Evolutionary conservation across 768 basidiomycete species (phyloP), one percentile per base, ranked within the genome.

Genomic region (Tylopilus sp.): DNA sequence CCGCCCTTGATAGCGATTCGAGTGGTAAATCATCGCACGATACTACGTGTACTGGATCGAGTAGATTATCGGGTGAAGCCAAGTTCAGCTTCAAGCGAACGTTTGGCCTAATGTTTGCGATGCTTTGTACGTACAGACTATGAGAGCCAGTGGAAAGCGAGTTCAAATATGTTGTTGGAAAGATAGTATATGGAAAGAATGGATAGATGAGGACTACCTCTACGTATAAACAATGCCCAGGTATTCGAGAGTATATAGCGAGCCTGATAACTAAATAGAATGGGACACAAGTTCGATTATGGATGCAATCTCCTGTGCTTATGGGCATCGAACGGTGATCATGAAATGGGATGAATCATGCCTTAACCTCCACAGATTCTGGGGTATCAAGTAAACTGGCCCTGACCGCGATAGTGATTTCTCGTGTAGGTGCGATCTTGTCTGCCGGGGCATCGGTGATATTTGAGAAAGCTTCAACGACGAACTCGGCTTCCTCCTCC

Each of bases 271-370:
- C 7, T 15, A 44, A 57, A 51, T 44, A 52, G 40, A 40, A 33
- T 60, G 51, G 48, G 50, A 43, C 43, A 28, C 31, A 57, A 22
- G 43, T 50, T 47, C 40, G 15, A 17, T 40, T 46, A 35, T 40
- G 47, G 43, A 39, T 49, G 47, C 20, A 20, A 30, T 28, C 28
- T 33, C 48, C 30, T 72, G 74, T 20, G 75, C n/a, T 55, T 39
- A 13, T 59, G 62, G 22, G 61, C 52, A 47, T 31, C 41, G 35
- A 40, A 33, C n/a, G 13, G 35, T 42, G 23, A 44, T 36, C 49
- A 35, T 36, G n/a, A 44, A 35, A 33, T 26, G 23, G 6, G 10
- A 21, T 4, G 26, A 3, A 47, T 58, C 20, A 66, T 54, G 58
- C 55, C 57, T 51, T 48, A 48, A 25, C 48, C 40, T 64, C 57